phyloP scores from a whole-genome alignment of 2,329 filamentous ascomycete species.

The Pseudofabraea citricarpa region DNA sequence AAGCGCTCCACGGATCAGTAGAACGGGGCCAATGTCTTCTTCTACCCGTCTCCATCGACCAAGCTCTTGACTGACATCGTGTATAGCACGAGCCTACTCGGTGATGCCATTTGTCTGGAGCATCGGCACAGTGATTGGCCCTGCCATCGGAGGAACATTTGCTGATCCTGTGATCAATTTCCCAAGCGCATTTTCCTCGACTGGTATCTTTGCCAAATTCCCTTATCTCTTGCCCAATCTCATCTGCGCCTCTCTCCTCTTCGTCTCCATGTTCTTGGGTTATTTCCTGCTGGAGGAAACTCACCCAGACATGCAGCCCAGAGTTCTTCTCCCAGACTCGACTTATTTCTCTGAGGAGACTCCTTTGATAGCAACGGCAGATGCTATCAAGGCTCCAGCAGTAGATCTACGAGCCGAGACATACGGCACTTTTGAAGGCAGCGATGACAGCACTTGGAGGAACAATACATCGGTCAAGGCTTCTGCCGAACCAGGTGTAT shows the following conservation, averaged over 20 bases:
- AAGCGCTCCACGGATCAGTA: too few species aligned
- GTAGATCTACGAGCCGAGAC: constrained; percentile 73
- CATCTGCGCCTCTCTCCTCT: constrained; percentile 69
- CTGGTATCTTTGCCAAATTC: constrained; percentile 69
- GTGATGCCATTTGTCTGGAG: constrained; percentile 95
- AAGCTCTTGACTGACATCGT: not conserved
- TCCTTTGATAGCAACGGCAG: constrained; percentile 70
- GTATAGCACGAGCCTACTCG: constrained; percentile 65
- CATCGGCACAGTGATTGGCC: constrained; percentile 83
- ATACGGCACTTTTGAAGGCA: constrained; percentile 63
- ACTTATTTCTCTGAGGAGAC: constrained; percentile 51
- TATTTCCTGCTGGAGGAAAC: constrained; percentile 83
- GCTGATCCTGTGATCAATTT: constrained; percentile 73
- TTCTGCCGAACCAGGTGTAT: constrained; percentile 35
- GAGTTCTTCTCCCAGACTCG: constrained; percentile 39
- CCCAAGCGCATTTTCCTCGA: constrained; percentile 62
- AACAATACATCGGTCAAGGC: constrained; percentile 20
- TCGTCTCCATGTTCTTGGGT: constrained; percentile 75
- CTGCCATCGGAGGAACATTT: constrained; percentile 82
- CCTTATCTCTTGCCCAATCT: constrained; percentile 90
- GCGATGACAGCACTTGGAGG: constrained; percentile 25
- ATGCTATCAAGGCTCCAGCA: constrained; percentile 66
- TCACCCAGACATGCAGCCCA: constrained; percentile 73
- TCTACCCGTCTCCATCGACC: too few species aligned
- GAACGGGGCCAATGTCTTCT: too few species aligned